Evolutionary conservation across 805 yeast genomes (phyloP), one percentile per base, ranked within the genome.

Genomic region (Cyberlindnera meyerae): DNA sequence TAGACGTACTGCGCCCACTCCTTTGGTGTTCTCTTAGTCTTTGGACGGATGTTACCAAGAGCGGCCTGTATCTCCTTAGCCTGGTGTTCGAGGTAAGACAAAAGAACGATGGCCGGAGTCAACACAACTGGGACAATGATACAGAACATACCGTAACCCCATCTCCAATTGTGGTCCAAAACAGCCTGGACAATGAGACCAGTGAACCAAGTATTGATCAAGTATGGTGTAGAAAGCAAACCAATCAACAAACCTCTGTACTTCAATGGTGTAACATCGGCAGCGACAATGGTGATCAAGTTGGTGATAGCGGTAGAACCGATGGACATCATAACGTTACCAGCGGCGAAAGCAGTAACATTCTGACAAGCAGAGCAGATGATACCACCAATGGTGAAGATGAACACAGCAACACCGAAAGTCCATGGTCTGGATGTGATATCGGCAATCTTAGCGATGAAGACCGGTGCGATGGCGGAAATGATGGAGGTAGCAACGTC

Each of bases 101-200:
- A 56, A 26, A 62, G 40, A 5, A 39, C 27, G 14, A 63, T 50
- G 16, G 61, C 60, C 20, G 70, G 70, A 13, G 45, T 27, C n/a
- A 58, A 34, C 14, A 61, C 64, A 18, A 60, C 61, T 4, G 75
- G 75, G 43, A 63, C 56, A 18, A 71, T 61, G 28, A 71, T 61
- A 16, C 70, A 63, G 58, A 72, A 72, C 55, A 70, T 61, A 34
- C 74, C 75, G 46, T 65, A 70, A 18, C 75, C 78, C 71, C 73
- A 67, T 52, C 75, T 62, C 79, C 79, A 74, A 29, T 64, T 61
- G 27, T 44, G 45, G 13, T 31, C 29, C 12, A 58, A 48, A 16
- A 70, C 51, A 22, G 58, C 54, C 5, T 49, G 44, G 8, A 52
- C 65, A 40, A 65, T 63, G 5, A 51, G 55, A 35, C 73, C 73